Evolutionary conservation across 495 filamentous ascomycete genomes (phyloP), one percentile per base, ranked within the genome.

Genomic region (Penicillium herquei): DNA sequence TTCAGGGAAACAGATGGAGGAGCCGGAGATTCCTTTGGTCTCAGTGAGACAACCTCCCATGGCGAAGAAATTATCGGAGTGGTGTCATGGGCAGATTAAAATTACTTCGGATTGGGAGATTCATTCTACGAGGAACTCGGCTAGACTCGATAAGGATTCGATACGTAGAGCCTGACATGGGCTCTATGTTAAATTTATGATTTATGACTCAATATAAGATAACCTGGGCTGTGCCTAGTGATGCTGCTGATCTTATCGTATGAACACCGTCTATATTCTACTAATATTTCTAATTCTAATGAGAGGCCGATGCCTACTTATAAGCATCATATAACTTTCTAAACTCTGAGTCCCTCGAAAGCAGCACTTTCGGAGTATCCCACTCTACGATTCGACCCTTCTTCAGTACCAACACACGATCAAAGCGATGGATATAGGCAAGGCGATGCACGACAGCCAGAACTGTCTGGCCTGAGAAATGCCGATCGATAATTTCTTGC

Each of bases 371-470:
- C 21, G 21, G 21, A 4, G 21, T 26, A 26, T 26, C 21, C 21
- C 21, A 49, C 32, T 58, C 56, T 6, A 57, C 44, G 3, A 54
- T 26, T 13, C 26, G 39, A 3, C 50, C 56, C 7, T 32, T 18
- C 13, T 54, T 46, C 37, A 77, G 39, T 6, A 78, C 59, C n/a
- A 67, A 65, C 10, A 77, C 64, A 41, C 57, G 60, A 54, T 76
- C 75, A 49, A 58, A 71, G 53, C 76, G 72, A 10, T 71, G 39
- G 43, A 81, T 74, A 7, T 75, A 77, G 34, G 75, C 72, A 6
- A 84, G 57, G 12, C 75, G 68, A 63, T 86, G 83, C 4, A 81
- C 77, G 8, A 86, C 73, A 41, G 80, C 71, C 52, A 86, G 64
- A 13, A 84, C 69, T 0, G 82, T 86, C 43, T 75, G 70, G 0